A percentile compares a stretch with the other conserved stretches of the same genome.
phyloP scores from a whole-genome alignment of 2,329 filamentous ascomycete species.

The Claviceps paspali region DNA sequence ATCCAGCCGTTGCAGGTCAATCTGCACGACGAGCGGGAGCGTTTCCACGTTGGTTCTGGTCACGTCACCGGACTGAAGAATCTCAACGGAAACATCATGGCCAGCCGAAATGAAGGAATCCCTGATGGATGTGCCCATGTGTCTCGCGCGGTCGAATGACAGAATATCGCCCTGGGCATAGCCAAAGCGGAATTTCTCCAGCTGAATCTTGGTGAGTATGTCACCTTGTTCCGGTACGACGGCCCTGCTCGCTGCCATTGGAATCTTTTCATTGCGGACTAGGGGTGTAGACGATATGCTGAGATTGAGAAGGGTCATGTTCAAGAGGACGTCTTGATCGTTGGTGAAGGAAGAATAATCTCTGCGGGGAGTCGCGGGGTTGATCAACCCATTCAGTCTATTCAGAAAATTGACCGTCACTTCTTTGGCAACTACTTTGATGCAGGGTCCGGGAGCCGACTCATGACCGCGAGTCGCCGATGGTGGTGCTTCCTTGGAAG shows the following conservation, averaged over 20 bases:
- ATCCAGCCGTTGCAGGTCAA: conserved; percentile 71
- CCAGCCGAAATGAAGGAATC: conserved; percentile 43
- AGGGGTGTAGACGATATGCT: conserved; percentile 10
- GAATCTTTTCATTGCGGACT: not conserved
- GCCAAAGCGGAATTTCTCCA: conserved; percentile 46
- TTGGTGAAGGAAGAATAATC: conserved; percentile 25
- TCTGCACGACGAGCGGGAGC: conserved; percentile 56
- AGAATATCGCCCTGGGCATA: conserved; percentile 48
- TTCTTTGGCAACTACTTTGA: conserved; percentile 31
- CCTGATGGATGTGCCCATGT: conserved; percentile 43
- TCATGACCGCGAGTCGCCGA: conserved; percentile 6
- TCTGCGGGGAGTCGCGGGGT: conserved; percentile 31
- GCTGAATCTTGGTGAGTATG: conserved; percentile 23
- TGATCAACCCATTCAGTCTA: conserved; percentile 34
- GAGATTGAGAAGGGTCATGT: conserved; percentile 31
- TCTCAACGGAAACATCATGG: conserved; percentile 40
- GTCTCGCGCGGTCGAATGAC: conserved; percentile 42
- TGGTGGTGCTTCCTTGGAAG: conserved; percentile 4
- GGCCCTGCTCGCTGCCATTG: conserved; percentile 3
- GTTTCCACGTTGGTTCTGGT: conserved; percentile 53
- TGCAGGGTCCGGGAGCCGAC: conserved; percentile 15
- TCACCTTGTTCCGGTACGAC: conserved; percentile 9
- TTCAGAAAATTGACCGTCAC: conserved; percentile 42
- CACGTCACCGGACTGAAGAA: conserved; percentile 28
- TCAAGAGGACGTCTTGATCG: conserved; percentile 36